Conservation (phyloP, 2,329 filamentous ascomycete species). For the Didymella pinodella region DNA sequence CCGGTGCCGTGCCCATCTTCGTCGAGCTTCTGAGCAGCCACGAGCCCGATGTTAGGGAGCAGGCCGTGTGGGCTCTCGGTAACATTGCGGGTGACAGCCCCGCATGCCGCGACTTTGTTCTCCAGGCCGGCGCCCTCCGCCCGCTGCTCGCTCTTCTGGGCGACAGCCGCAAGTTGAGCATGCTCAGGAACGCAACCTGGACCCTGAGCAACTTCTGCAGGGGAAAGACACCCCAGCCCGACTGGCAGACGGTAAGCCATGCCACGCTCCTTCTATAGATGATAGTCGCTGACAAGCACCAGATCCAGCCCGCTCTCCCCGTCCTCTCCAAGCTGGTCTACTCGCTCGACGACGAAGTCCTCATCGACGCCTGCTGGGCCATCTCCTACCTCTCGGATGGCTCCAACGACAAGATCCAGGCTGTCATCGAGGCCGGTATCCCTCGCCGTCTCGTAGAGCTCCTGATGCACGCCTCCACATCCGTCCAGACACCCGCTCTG, state of each 20-base stretch:
- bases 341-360: constrained; percentile 95
- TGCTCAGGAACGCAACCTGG: constrained; percentile 99
- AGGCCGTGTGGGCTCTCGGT: constrained; percentile 97
- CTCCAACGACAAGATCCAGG: constrained; percentile 98
- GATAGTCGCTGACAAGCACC: constrained; percentile 24
- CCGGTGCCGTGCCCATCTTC: constrained; percentile 97
- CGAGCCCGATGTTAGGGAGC: constrained; percentile 96
- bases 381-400: constrained; percentile 98
- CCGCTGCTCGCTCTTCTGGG: constrained; percentile 89
- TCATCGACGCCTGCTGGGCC: constrained; percentile 99
- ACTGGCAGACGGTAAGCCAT: constrained; percentile 90
- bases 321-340: constrained; percentile 98
- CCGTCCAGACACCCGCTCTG: constrained; percentile 95
- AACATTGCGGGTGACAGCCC: constrained; percentile 99
- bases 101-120: constrained; percentile 94
- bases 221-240: constrained; percentile 98
- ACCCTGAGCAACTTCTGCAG: constrained; percentile 99
- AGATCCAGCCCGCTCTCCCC: constrained; percentile 94
- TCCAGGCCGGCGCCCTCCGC: constrained; percentile 88
- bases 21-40: constrained; percentile 94
- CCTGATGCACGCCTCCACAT: constrained; percentile 97
- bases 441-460: constrained; percentile 95
- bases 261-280: neutral
- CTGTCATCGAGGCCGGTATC: constrained; percentile 97
- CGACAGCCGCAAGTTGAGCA: constrained; percentile 98